These are phyloP conservation scores for Caryopteris hybrid DNA, from an alignment of 305 asterid genomes.

Conservation along the genomic window DNA sequence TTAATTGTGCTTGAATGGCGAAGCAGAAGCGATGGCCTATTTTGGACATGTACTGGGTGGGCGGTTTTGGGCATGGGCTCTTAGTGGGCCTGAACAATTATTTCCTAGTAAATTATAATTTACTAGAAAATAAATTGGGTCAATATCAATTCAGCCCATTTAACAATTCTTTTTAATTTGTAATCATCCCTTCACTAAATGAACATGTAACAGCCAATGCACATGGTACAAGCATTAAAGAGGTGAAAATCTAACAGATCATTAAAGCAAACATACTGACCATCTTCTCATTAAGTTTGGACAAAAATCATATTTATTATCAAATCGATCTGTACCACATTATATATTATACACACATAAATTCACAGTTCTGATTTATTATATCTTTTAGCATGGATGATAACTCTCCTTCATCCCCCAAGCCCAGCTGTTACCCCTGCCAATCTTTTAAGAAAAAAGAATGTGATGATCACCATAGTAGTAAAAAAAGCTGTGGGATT, in stretches of 20 bases:
- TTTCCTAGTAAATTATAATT: no score
- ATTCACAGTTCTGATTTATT: background rate
- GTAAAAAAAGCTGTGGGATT: background rate
- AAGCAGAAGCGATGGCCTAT: no score
- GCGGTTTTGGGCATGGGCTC: no score
- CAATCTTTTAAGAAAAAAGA: conserved; percentile 15
- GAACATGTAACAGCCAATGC: conserved; percentile 14
- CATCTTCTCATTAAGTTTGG: background rate
- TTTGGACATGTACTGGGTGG: no score
- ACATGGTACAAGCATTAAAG: background rate
- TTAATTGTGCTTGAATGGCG: no score
- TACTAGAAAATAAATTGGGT: no score
- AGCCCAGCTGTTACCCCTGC: conserved; percentile 15
- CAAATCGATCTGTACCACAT: background rate
- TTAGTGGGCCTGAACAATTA: no score
- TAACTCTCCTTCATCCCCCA: conserved; percentile 19
- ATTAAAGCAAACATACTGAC: conserved; percentile 1
- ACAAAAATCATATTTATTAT: background rate
- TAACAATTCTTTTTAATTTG: no score
- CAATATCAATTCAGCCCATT: no score
- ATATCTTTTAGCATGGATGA: conserved; percentile 17
- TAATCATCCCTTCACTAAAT: background rate
- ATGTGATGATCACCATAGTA: background rate
- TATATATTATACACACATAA: background rate
- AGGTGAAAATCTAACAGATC: conserved; percentile 18